Evolutionary conservation across 2,329 filamentous ascomycete species (phyloP), one percentile per base, ranked within the genome.

Genomic region (Geosmithia putterillii): DNA sequence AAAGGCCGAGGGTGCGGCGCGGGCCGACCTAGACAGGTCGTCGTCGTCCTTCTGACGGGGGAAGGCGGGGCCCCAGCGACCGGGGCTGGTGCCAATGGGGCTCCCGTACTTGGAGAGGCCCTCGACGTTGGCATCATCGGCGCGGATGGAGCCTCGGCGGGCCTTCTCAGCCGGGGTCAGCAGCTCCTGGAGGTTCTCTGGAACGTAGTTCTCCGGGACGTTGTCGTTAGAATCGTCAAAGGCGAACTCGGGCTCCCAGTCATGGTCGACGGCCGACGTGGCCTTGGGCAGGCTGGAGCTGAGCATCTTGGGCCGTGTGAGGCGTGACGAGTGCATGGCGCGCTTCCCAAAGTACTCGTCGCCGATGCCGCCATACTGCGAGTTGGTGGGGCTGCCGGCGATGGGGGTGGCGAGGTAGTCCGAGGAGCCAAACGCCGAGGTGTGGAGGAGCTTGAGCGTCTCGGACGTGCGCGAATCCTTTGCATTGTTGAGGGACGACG

Each of bases 221-320:
- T 61, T 62, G 44, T 64, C 62, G 36, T 42, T 43, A 54, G 94
- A 88, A 55, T 94, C 89, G 59, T 94, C 86, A 52, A 92, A 90
- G 23, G 82, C 76, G 54, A 94, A 92, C 44, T 75, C 71, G 44
- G 70, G 60, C 41, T 79, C 75, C 78, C 78, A 81, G 52, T 81
- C 78, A 44, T 70, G 69, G 50, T 81, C 76, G 21, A 76, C 80
- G 10, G 42, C 42, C 62, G 56, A 80, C 63, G 69, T 72, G 62
- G 53, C 78, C 66, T 68, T 79, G 48, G 78, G 78, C 69, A 79
- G 55, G 73, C 83, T 73, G 72, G 84, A 59, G 74, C 81, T 70
- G 64, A 86, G 60, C 69, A 76, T 53, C 61, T 80, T 70, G 68
- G 87, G 63, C 76, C 88, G 68, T 56, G 77, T 50, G 68, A 78